Base-by-base conservation (phyloP, 2,329 filamentous ascomycete genomes). In the Colletotrichum eremochloae region DNA sequence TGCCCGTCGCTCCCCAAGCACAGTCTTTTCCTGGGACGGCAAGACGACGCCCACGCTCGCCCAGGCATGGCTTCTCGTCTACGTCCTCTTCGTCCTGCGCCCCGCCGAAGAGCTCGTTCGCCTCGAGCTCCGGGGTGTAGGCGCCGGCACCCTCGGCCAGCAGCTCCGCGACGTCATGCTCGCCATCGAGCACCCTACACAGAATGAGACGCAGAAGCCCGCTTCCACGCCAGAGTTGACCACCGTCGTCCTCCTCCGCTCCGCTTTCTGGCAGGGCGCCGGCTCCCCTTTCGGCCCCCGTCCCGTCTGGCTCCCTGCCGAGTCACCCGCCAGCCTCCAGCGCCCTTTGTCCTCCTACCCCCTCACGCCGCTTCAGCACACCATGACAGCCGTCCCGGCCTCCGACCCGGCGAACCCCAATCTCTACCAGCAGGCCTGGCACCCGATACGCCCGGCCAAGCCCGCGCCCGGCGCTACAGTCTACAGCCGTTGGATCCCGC, bases 401-500 rank as follows among this genome's bases (percentile, higher is more conserved):
- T 82, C 82, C 46, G 83, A 85, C 63, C 81, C 82, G 24, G 79
- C 83, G 55, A 81, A 84, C 65, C 81, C 83, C 6, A 79, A 79
- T 15, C 79, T 83, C 63, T 78, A 77, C 71, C 82, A 84, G 74
- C 89, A 92, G 79, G 85, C 89, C 14, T 90, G 89, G 81, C 93
- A 95, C 81, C 93, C 93, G 4, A 85, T 92, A 9, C 90, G 93
- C 11, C 90, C 90, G 1, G 86, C 90, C 44, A 95, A 96, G 83
- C 93, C 93, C 6, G 83, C 85, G 1, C 91, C 92, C 0, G 92
- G 92, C 4, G 88, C 91, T 1, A 87, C 92, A 72, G 87, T 93
- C 75, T 96, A 96, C 84, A 94, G 92, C 78, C 90, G 93, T 68
- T 95, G 91, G 84, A 91, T 95, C 73, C 92, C 93, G 9, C 90